Base-by-base conservation (phyloP, 306 rosid species). In the Albizia julibrissin region DNA sequence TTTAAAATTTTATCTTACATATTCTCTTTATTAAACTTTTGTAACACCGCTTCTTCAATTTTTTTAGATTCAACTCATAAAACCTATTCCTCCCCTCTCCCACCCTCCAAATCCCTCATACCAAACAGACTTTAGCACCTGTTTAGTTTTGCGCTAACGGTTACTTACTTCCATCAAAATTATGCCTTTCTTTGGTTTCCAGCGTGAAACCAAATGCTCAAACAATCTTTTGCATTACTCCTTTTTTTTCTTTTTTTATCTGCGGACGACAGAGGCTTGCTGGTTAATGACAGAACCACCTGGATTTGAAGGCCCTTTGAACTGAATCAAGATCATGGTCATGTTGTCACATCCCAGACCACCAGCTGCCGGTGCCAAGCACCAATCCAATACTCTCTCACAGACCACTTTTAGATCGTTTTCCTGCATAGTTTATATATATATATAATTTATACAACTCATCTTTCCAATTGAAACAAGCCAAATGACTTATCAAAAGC, bases 261-360 rank as follows among this genome's bases (percentile, higher is more conserved):
- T 8, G 87, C 75, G 79, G 92, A 87, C 0, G 87, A 75, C 44
- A 80, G 74, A 66, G 94, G 88, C 85, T 74, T 85, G 83, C 85
- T 77, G 86, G 83, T 80, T 84, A 56, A 21, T 79, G 29, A 26
- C 82, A 62, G 90, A 86, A 77, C 88, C 79, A 76, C 43, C 56
- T 34, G 84, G 69, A 79, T 39, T 72, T 44, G 52, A 73, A 33
- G 89, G 89, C 61, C 80, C 85, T 85, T 91, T 91, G 77, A 95
- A 91, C 90, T 91, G 99, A 91, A 95, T 87, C 91, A 95, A 87
- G 85, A 95, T 92, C 99, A 95, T 93, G 78, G 97, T 95, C 99
- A 92, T 95, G 88, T 95, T 95, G 86, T 95, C 99, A 67, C 97
- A 95, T 46, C 99, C 99, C 89, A 92, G 92, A 16, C 98, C 92